Percentiles rank a stretch among this genome's conserved stretches.
Evolutionary conservation across 2,329 filamentous ascomycete species (phyloP).

Genomic region (Thielaviopsis populi): DNA sequence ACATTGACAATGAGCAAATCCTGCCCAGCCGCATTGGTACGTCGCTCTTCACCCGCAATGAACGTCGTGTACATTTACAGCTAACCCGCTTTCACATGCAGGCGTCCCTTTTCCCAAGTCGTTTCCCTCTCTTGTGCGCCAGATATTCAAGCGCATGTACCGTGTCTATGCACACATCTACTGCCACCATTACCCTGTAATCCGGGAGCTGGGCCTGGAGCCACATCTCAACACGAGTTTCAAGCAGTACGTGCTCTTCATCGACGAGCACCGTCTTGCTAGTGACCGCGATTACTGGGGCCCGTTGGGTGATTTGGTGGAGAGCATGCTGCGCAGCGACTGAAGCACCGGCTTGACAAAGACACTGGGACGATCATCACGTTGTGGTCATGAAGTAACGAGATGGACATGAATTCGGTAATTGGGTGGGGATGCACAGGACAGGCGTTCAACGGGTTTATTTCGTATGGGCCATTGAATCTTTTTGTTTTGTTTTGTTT

Average conservation of each 20-base stretch:
- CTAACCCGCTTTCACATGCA: constrained; percentile 22
- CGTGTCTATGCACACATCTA: constrained; percentile 98
- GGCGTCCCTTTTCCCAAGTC: constrained; percentile 90
- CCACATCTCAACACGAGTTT: constrained; percentile 98
- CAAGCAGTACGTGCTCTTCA: constrained; percentile 98
- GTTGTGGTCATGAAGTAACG: neutral
- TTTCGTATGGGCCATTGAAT: neutral
- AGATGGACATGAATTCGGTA: constrained; percentile 3
- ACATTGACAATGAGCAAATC: constrained; percentile 87
- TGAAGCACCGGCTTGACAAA: constrained; percentile 25
- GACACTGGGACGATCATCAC: constrained; percentile 18
- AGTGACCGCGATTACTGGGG: constrained; percentile 97
- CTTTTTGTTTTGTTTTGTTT: constrained; percentile 7
- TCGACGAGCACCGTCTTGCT: constrained; percentile 86
- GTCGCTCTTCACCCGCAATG: constrained; percentile 17
- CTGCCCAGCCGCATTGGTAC: constrained; percentile 84
- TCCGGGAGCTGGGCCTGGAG: constrained; percentile 86
- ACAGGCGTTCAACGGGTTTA: constrained; percentile 5
- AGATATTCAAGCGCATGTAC: constrained; percentile 98
- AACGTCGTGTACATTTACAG: constrained; percentile 6
- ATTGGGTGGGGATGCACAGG: neutral
- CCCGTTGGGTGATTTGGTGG: constrained; percentile 83
- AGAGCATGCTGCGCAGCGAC: constrained; percentile 94
- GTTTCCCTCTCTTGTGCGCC: constrained; percentile 74
- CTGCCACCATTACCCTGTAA: constrained; percentile 97